These are phyloP conservation scores for Wickerhamomyces xylosicus DNA, from an alignment of 805 yeast genomes.

Conservation along the genomic window DNA sequence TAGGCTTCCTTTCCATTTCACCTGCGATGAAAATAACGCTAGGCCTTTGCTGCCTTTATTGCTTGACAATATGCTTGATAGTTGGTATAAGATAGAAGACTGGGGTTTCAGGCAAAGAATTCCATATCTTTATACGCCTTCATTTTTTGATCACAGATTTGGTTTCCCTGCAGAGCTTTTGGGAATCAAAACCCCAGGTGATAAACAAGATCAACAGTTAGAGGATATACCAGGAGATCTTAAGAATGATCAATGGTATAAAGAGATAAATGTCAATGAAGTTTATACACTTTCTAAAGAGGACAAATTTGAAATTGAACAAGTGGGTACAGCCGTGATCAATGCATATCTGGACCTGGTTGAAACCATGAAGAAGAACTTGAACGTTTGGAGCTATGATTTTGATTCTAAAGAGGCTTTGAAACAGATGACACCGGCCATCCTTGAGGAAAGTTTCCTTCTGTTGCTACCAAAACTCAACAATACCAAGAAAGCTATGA, in stretches of 20 bases:
- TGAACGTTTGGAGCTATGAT: slow-evolving; percentile 6
- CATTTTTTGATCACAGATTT: slow-evolving; percentile 23
- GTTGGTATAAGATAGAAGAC: slow-evolving; percentile 31
- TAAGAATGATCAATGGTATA: slow-evolving; percentile 30
- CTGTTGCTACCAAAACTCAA: slow-evolving; percentile 3
- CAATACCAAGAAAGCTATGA: not conserved
- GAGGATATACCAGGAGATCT: slow-evolving; percentile 4
- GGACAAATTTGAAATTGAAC: slow-evolving; percentile 27
- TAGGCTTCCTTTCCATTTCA: slow-evolving; percentile 14
- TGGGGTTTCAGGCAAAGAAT: slow-evolving; percentile 27
- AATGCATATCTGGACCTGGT: slow-evolving; percentile 6
- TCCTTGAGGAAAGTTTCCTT: slow-evolving; percentile 4
- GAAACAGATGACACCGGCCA: slow-evolving; percentile 1
- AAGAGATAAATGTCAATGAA: slow-evolving; percentile 38
- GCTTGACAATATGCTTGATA: slow-evolving; percentile 42
- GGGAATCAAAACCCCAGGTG: slow-evolving; percentile 4
- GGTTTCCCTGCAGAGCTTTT: slow-evolving; percentile 21
- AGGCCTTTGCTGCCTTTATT: slow-evolving; percentile 44
- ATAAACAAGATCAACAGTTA: too few species aligned
- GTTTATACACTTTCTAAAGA: slow-evolving; percentile 28
- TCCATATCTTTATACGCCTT: slow-evolving; percentile 49
- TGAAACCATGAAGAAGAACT: slow-evolving; percentile 13
- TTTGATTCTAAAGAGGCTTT: slow-evolving; percentile 3
- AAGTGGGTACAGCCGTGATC: slow-evolving; percentile 17
- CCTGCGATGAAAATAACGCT: slow-evolving; percentile 26